phyloP scores from a whole-genome alignment of 208 protist species.

The Vickermania ingenoplastis region DNA sequence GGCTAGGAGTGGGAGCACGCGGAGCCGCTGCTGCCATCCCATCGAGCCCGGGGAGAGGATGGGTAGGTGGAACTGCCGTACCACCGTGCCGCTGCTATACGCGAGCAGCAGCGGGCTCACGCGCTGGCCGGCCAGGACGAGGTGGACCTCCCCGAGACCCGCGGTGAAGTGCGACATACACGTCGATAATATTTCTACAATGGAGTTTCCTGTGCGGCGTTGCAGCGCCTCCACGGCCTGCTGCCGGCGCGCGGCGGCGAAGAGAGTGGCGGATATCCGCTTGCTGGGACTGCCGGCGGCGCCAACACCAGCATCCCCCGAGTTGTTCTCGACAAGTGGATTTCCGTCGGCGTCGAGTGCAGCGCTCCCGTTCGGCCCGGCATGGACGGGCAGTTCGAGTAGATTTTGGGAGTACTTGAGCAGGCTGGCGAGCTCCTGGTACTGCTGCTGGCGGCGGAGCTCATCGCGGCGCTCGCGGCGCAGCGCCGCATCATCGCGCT shows the following conservation, averaged over 20 bases:
- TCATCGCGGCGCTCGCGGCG: background rate
- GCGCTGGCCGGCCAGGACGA: constrained; percentile 56
- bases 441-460: background rate
- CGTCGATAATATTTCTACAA: constrained; percentile 27
- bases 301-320: background rate
- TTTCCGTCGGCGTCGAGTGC: background rate
- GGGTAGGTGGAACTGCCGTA: constrained; percentile 46
- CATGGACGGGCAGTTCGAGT: constrained; percentile 1
- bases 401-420: background rate
- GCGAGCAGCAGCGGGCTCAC: constrained; percentile 42
- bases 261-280: constrained; percentile 1
- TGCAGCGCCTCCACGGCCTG: constrained; percentile 12
- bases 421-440: background rate
- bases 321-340: background rate
- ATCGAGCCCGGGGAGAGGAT: constrained; percentile 21
- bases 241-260: background rate
- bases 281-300: background rate
- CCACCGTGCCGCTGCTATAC: constrained; percentile 26
- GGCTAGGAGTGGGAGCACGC: constrained; percentile 63
- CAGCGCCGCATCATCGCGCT: background rate
- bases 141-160: constrained; percentile 57
- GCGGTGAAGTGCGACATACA: constrained; percentile 51
- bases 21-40: constrained; percentile 66
- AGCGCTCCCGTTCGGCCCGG: background rate
- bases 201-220: constrained; percentile 31